Evolutionary conservation across 2,329 filamentous ascomycete genomes (phyloP).

Genomic region (Venturia aucupariae): DNA sequence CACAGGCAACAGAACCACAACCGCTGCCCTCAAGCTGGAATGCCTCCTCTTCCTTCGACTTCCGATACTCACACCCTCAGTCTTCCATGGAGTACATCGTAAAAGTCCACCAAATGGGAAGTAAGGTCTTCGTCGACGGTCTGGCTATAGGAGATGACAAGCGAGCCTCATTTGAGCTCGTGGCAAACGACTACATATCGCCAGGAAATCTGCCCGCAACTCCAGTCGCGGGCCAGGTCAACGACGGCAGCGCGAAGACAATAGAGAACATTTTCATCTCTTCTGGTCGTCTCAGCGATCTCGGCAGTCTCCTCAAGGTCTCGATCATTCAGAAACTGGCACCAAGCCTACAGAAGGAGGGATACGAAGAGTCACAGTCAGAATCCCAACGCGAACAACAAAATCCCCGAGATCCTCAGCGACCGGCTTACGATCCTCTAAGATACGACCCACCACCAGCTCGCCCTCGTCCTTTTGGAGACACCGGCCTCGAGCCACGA

Average conservation of each 20-base stretch:
- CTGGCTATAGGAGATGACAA: conserved; percentile 72
- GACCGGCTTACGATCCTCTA: conserved; percentile 32
- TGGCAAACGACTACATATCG: conserved; percentile 65
- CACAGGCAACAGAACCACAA: conserved; percentile 41
- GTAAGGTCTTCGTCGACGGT: conserved; percentile 74
- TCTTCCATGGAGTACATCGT: conserved; percentile 77
- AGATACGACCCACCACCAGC: conserved; percentile 46
- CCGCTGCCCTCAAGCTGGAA: conserved; percentile 76
- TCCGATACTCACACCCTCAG: conserved; percentile 79
- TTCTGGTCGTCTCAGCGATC: conserved; percentile 53
- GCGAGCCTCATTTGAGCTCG: conserved; percentile 68
- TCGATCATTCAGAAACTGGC: conserved; percentile 78
- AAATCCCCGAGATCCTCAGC: conserved; percentile 32
- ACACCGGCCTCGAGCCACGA: conserved; percentile 48
- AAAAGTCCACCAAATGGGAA: conserved; percentile 71
- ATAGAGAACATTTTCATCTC: conserved; percentile 62
- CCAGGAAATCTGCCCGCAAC: conserved; percentile 46
- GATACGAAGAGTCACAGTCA: conserved; percentile 53
- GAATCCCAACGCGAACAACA: conserved; percentile 24
- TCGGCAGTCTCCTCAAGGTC: conserved; percentile 64
- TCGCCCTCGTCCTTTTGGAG: conserved; percentile 57
- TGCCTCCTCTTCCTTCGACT: conserved; percentile 59
- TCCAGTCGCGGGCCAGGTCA: conserved; percentile 29
- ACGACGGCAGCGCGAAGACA: conserved; percentile 23
- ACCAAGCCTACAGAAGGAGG: conserved; percentile 66